Evolutionary conservation across 306 rosid genomes (phyloP).

Genomic region (Astragalus glycyphyllos): DNA sequence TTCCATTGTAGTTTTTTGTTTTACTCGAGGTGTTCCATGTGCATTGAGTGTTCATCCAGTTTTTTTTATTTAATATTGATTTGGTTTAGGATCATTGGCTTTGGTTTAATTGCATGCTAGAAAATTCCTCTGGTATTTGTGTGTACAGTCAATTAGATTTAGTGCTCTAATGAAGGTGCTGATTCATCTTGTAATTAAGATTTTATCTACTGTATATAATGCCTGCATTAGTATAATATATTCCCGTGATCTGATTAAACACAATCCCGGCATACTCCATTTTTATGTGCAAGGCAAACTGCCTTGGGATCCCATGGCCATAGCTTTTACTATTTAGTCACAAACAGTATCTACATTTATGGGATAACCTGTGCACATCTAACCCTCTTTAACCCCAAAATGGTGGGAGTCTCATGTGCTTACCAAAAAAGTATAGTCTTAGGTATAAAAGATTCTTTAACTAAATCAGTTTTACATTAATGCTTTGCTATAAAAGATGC

Average conservation of each 20-base stretch:
- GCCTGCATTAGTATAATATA: not conserved
- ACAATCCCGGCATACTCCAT: slow-evolving; percentile 5
- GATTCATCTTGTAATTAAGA: slow-evolving; percentile 13
- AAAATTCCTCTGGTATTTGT: slow-evolving; percentile 24
- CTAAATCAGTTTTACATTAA: not conserved
- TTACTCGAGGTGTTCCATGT: slow-evolving; percentile 8
- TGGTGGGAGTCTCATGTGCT: slow-evolving; percentile 5
- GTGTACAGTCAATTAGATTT: not conserved
- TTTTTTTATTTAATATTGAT: slow-evolving; percentile 7
- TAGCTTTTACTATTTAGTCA: too few species aligned
- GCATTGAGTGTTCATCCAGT: slow-evolving; percentile 7
- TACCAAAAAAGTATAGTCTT: not conserved
- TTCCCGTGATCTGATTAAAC: not conserved
- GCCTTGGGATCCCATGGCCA: too few species aligned
- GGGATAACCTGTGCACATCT: not conserved
- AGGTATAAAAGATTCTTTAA: too few species aligned
- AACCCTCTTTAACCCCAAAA: slow-evolving; percentile 9
- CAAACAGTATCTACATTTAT: not conserved
- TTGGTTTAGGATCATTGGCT: slow-evolving; percentile 15
- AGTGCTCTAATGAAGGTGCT: slow-evolving; percentile 17
- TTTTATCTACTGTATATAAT: not conserved
- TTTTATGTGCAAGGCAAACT: not conserved
- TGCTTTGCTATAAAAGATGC: slow-evolving; percentile 25
- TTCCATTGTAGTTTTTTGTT: slow-evolving; percentile 31
- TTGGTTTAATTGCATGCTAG: slow-evolving; percentile 2